These are phyloP conservation scores for Neurospora crassa DNA, from an alignment of 2,329 filamentous ascomycete species.

Conservation along the genomic window DNA sequence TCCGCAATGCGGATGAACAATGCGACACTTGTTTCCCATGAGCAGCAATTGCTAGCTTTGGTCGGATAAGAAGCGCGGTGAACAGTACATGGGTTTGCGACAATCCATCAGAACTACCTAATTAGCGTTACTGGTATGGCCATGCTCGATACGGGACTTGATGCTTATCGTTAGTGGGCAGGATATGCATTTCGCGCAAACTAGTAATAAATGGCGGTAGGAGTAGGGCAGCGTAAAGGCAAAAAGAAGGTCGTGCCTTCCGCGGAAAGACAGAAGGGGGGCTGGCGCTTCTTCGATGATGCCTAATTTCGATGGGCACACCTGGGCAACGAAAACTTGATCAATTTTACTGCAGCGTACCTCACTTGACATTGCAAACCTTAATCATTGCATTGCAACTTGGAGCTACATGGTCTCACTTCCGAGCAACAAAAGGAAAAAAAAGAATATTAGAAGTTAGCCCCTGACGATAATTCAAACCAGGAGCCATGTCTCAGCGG, in stretches of 20 bases:
- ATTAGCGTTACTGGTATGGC: background rate
- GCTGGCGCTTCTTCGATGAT: background rate
- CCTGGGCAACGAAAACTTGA: background rate
- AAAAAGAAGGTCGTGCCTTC: background rate
- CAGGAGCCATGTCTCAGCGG: background rate
- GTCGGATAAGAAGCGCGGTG: background rate
- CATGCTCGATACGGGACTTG: background rate
- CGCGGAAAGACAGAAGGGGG: background rate
- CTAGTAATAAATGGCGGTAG: background rate
- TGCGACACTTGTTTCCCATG: background rate
- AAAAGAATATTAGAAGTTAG: background rate
- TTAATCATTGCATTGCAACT: background rate
- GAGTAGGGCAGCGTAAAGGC: background rate
- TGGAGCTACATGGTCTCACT: background rate
- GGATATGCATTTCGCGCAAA: background rate
- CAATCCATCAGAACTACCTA: background rate
- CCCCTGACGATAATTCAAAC: background rate
- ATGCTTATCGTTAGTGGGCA: background rate
- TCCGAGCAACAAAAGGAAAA: background rate
- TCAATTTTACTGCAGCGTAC: background rate
- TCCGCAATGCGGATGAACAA: background rate
- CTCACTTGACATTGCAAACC: background rate
- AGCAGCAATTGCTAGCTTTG: background rate
- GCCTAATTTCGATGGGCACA: background rate
- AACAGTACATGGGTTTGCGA: background rate